Percentiles rank a stretch among this genome's conserved stretches.
These are phyloP conservation scores for Hypoxylon sp. DNA, from an alignment of 2,329 filamentous ascomycete genomes.

Conservation along the genomic window DNA sequence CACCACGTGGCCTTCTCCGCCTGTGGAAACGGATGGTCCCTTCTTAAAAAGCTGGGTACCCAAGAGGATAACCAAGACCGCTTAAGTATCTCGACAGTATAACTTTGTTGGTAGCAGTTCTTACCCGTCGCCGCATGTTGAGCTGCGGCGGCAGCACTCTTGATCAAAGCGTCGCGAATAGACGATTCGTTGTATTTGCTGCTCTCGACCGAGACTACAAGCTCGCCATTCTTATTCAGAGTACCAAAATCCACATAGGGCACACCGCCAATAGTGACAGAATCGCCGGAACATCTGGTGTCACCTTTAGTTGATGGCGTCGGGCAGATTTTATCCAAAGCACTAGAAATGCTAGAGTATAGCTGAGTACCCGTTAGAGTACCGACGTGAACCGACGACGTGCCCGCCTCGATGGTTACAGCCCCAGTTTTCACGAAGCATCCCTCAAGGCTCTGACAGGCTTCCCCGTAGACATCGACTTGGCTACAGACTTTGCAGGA, in stretches of 20 bases:
- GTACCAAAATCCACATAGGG: neutral
- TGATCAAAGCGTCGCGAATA: conserved; percentile 23
- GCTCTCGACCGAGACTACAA: conserved; percentile 30
- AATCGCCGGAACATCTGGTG: neutral
- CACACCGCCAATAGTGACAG: neutral
- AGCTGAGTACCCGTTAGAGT: conserved; percentile 16
- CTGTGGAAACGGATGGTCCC: neutral
- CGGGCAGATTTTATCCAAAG: neutral
- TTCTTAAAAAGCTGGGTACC: neutral
- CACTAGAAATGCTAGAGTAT: neutral
- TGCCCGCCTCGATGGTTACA: conserved; percentile 34
- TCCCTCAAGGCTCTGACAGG: conserved; percentile 7
- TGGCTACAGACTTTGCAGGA: neutral
- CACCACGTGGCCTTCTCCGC: neutral
- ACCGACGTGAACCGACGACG: conserved; percentile 33
- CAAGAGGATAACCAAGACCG: neutral
- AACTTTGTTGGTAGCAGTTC: neutral
- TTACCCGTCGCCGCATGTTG: neutral
- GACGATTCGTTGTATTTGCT: conserved; percentile 33
- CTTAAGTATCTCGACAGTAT: neutral
- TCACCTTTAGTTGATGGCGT: neutral
- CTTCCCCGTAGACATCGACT: neutral
- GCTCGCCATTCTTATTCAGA: conserved; percentile 22
- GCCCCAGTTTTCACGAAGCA: conserved; percentile 28
- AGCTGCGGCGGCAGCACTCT: neutral